Evolutionary conservation across 2,329 filamentous ascomycete genomes (phyloP), one percentile per base, ranked within the genome.

Genomic region (Apiospora rasikravindrae): DNA sequence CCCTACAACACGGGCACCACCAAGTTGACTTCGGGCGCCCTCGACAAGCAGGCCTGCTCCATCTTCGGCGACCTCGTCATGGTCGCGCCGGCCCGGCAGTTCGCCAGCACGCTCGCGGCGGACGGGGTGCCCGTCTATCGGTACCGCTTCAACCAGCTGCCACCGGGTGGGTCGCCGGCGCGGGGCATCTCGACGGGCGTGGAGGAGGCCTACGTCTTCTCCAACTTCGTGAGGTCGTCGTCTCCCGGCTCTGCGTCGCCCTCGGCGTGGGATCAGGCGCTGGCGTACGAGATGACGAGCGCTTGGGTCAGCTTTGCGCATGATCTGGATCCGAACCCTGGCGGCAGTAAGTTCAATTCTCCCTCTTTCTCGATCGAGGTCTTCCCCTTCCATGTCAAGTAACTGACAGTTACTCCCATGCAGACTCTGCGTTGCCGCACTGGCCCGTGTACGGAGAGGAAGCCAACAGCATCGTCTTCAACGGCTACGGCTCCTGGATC

Each of bases 31-130:
- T 40, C 61, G 51, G 67, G 33, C 69, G 69, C 22, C 45, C 44
- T 53, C 72, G 72, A 49, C 45, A 72, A 72, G 69, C 69, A 71
- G 5, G 69, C 61, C 14, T 44, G 72, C 19, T 64, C 69, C 22
- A 88, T 84, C 74, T 79, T 80, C 10, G 90, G 90, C 42, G 90
- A 92, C 79, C 81, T 82, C 8, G 78, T 82, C 69, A 88, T 91
- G 81, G 87, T 89, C 72, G 87, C 86, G 2, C 85, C 86, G 42
- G 85, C 89, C 5, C 85, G 90, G 2, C 82, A 85, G 42, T 84
- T 87, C 2, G 87, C 86, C 72, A 81, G 89, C 73, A 76, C 84
- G 75, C 82, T 82, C 1, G 90, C 87, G 85, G 82, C 87, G 14
- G 80, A 81, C 10, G 79, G 82, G 44, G 81, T 82, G 19, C 76